Evolutionary conservation across 345 rosid species (phyloP).

Genomic region (Iberis pinnata): DNA sequence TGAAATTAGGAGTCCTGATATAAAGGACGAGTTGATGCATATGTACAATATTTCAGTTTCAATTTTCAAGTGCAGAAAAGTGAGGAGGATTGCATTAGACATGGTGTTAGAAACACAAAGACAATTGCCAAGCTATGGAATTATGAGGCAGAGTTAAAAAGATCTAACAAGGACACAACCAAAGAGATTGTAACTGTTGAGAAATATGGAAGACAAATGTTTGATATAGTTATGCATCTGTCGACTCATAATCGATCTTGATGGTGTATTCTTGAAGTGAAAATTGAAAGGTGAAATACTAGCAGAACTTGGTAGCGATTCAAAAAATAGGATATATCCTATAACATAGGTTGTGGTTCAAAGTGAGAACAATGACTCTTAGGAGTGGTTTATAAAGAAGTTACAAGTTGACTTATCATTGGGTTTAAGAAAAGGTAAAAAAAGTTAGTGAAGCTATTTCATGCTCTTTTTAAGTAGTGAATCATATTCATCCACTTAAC

Average conservation of each 20-base stretch:
- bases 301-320: neutral
- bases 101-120: neutral
- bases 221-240: too few relatives aligned
- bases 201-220: neutral
- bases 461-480: too few relatives aligned
- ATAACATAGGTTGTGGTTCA: neutral
- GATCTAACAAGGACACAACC: neutral
- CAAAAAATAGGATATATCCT: neutral
- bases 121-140: neutral
- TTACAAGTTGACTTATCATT: too few relatives aligned
- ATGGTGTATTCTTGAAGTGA: neutral
- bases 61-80: neutral
- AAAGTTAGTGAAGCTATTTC: too few relatives aligned
- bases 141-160: neutral
- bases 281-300: neutral
- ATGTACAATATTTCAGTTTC: neutral
- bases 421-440: neutral
- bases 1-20: neutral
- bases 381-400: neutral
- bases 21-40: constrained; percentile 1
- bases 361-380: neutral
- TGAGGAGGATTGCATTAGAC: neutral
- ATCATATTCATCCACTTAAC: too few relatives aligned
- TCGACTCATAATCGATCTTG: neutral
- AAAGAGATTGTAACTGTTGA: neutral